phyloP scores from a whole-genome alignment of 495 filamentous ascomycete species.

The Echria macrotheca region DNA sequence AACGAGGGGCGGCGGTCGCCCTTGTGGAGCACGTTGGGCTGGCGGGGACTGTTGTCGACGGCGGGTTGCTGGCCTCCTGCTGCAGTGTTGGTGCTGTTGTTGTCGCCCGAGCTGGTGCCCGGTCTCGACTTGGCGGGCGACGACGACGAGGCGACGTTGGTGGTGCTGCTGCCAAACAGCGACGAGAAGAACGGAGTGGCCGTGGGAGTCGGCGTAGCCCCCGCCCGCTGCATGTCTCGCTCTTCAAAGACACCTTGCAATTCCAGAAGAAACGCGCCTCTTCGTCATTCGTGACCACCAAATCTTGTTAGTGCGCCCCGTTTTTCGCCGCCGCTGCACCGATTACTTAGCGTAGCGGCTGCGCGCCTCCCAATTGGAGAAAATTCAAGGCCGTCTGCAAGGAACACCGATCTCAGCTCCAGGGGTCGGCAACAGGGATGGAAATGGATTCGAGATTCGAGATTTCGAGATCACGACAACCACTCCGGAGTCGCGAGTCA shows the following conservation, averaged over 20 bases:
- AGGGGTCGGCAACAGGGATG: neutral
- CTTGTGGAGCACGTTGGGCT: slow-evolving; percentile 35
- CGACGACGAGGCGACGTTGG: slow-evolving; percentile 15
- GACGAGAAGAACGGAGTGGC: slow-evolving; percentile 41
- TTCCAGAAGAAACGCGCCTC: slow-evolving; percentile 2
- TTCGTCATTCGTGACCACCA: slow-evolving; percentile 9
- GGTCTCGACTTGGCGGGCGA: slow-evolving; percentile 31
- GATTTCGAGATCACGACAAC: no score
- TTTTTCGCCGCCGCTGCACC: neutral
- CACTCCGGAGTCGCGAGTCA: no score
- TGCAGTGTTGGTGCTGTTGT: neutral
- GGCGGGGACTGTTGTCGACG: slow-evolving; percentile 17
- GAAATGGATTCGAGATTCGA: no score
- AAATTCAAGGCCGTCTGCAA: neutral
- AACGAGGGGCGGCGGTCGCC: slow-evolving; percentile 44
- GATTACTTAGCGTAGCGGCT: neutral
- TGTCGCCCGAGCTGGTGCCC: slow-evolving; percentile 36
- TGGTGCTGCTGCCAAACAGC: slow-evolving; percentile 26
- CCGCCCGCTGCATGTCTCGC: slow-evolving; percentile 38
- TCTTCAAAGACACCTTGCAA: slow-evolving; percentile 8
- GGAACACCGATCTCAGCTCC: neutral
- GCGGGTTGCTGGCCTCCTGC: no score
- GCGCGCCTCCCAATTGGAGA: neutral
- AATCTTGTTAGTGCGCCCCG: slow-evolving; percentile 6
- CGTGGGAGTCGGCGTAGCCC: slow-evolving; percentile 32